Conservation (phyloP, 345 rosid genomes). For the Eucalyptus regnans region DNA sequence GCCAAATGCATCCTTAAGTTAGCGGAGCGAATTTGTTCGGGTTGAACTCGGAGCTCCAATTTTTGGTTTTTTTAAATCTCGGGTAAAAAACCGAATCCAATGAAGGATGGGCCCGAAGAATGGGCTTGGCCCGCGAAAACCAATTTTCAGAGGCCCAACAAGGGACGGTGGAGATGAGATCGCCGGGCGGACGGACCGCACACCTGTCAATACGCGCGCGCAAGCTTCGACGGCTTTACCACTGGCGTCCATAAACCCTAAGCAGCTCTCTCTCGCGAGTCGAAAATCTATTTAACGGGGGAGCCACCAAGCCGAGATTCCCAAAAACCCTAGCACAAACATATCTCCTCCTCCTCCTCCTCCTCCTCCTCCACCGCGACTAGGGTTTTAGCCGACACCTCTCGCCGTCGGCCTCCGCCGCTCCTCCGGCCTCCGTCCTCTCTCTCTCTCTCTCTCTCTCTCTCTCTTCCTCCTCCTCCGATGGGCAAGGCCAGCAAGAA, state of each 20-base stretch:
- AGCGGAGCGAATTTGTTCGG: not conserved
- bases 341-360: not conserved
- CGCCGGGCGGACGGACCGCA: not conserved
- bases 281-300: not conserved
- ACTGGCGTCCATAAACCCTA: not conserved
- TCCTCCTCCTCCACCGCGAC: not conserved
- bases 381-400: not conserved
- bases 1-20: too few relatives aligned
- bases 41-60: not conserved
- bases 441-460: not conserved
- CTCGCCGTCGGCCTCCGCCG: not conserved
- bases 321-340: not conserved
- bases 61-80: not conserved
- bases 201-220: not conserved
- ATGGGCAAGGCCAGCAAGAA: slow-evolving; percentile 59
- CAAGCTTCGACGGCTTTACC: not conserved
- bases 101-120: not conserved
- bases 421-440: not conserved
- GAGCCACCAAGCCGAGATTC: not conserved
- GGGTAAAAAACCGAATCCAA: not conserved
- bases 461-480: too few relatives aligned
- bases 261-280: not conserved
- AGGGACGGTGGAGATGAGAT: not conserved
- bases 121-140: not conserved
- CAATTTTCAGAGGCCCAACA: not conserved